Conservation (phyloP, 768 basidiomycete species). For the Pholiota molesta region DNA sequence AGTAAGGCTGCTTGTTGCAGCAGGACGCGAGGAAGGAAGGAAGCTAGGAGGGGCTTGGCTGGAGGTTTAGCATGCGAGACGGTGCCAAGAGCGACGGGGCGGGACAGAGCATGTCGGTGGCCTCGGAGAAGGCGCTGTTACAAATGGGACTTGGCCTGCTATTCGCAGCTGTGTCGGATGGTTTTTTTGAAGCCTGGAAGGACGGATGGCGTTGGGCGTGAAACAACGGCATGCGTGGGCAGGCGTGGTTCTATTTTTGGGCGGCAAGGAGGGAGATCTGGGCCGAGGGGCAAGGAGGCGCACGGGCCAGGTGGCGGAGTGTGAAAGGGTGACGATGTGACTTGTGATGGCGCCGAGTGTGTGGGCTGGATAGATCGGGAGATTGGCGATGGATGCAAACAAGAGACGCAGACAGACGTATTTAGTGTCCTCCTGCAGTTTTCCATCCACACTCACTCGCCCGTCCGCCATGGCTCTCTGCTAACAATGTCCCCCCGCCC, state of each 20-base stretch:
- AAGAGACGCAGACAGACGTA: slow-evolving; percentile 1
- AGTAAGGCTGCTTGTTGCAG: too few species aligned
- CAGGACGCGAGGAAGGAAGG: too few species aligned
- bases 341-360: slow-evolving; percentile 3
- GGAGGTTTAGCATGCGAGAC: too few species aligned
- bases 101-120: too few species aligned
- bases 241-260: neutral
- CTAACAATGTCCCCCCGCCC: slow-evolving; percentile 49
- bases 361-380: slow-evolving; percentile 11
- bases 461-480: slow-evolving; percentile 1
- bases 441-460: slow-evolving; percentile 1
- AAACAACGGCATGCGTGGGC: too few species aligned
- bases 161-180: too few species aligned
- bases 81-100: too few species aligned
- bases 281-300: slow-evolving; percentile 9
- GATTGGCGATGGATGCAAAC: slow-evolving; percentile 10
- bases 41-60: too few species aligned
- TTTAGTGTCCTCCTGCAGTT: neutral
- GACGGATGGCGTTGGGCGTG: too few species aligned
- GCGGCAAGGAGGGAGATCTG: neutral
- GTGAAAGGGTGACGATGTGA: neutral
- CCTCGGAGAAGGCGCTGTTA: too few species aligned
- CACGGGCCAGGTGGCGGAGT: slow-evolving; percentile 2
- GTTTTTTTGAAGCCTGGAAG: too few species aligned
- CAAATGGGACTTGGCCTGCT: too few species aligned